phyloP scores from a whole-genome alignment of 2,329 filamentous ascomycete species.

The Cytospora piceae region DNA sequence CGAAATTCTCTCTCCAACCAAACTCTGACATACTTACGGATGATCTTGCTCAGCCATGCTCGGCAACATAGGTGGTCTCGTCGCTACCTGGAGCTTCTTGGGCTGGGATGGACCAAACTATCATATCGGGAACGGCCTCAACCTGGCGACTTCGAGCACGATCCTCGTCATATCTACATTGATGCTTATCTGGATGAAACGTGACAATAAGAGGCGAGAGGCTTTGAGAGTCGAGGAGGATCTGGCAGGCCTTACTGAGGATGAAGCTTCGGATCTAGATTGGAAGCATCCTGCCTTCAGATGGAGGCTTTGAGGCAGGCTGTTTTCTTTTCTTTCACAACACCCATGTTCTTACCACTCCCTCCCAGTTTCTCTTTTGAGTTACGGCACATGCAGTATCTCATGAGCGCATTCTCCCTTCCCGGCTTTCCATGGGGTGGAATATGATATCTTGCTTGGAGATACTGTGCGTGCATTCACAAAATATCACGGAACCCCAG shows the following conservation, averaged over 20 bases:
- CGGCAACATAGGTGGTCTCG: constrained; percentile 71
- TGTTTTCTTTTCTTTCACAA: neutral
- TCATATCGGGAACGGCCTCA: constrained; percentile 72
- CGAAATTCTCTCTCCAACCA: no score
- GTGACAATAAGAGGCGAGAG: constrained; percentile 61
- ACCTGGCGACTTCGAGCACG: constrained; percentile 59
- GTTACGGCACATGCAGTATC: no score
- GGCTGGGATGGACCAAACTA: constrained; percentile 67
- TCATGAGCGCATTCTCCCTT: no score
- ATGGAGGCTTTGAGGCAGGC: constrained; percentile 48
- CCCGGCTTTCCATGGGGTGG: no score
- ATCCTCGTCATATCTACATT: constrained; percentile 54
- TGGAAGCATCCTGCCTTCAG: constrained; percentile 69
- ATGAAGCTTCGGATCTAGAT: constrained; percentile 63
- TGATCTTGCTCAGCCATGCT: constrained; percentile 58
- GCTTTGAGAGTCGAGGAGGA: constrained; percentile 50
- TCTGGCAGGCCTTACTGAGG: constrained; percentile 55
- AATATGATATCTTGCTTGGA: no score
- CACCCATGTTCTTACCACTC: no score
- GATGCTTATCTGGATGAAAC: constrained; percentile 61
- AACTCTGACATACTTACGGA: neutral
- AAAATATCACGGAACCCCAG: no score
- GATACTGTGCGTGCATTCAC: no score
- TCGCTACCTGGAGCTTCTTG: constrained; percentile 68
- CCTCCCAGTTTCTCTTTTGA: no score